These are phyloP conservation scores for Salix arbutifolia DNA, from an alignment of 345 rosid genomes.

Conservation along the genomic window DNA sequence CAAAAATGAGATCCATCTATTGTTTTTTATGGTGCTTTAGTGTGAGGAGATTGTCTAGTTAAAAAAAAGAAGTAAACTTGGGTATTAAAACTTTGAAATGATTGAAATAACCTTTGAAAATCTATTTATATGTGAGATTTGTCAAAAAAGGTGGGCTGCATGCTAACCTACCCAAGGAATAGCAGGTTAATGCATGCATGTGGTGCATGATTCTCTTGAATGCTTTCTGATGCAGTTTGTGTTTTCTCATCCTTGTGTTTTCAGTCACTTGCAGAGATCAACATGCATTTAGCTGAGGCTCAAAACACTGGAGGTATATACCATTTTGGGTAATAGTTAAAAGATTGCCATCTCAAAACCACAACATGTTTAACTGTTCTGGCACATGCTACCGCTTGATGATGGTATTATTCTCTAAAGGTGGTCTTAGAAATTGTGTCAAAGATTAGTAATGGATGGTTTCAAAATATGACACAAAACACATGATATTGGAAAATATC, in stretches of 20 bases:
- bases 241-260: constrained; percentile 33
- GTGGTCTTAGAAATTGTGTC: not conserved
- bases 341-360: constrained; percentile 7
- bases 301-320: constrained; percentile 79
- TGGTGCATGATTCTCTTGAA: constrained; percentile 5
- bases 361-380: not conserved
- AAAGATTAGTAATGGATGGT: not conserved
- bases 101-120: not conserved
- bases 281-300: constrained; percentile 67
- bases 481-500: not conserved
- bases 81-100: not conserved
- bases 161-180: not conserved
- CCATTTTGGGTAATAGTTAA: constrained; percentile 11
- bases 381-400: not conserved
- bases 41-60: not conserved
- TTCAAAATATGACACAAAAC: not conserved
- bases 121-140: not conserved
- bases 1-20: not conserved
- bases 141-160: not conserved
- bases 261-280: constrained; percentile 92
- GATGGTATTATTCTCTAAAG: not conserved
- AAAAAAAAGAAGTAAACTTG: not conserved
- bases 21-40: not conserved
- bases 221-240: constrained; percentile 27
- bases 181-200: not conserved